Conservation (phyloP, 106 monocot genomes). For the Dendrobium officinale region DNA sequence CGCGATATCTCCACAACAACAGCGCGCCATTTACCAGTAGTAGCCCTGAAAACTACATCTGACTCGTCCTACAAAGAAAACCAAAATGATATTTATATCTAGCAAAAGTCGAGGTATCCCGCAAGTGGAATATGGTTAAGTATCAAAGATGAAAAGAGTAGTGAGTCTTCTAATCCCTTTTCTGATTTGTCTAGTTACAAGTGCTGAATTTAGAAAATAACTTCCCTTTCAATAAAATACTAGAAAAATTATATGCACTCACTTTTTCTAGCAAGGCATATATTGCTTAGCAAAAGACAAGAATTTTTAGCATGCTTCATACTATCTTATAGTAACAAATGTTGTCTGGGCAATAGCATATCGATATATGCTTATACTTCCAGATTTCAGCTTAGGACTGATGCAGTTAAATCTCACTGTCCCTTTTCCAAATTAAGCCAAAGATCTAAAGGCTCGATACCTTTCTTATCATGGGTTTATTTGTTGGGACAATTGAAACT, state of each 20-base stretch:
- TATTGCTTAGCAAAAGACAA: neutral
- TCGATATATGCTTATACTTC: neutral
- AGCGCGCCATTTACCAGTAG: slow-evolving; percentile 91
- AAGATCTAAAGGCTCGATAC: slow-evolving; percentile 22
- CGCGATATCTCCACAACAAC: slow-evolving; percentile 92
- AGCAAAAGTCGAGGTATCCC: neutral
- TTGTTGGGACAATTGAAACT: slow-evolving; percentile 87
- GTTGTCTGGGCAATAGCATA: neutral
- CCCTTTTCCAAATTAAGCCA: neutral
- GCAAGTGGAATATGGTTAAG: neutral
- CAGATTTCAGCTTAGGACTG: neutral
- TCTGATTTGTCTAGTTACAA: neutral
- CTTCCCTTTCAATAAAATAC: neutral
- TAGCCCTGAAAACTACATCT: slow-evolving; percentile 93
- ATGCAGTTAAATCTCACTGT: neutral
- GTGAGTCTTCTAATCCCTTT: neutral
- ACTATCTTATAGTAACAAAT: neutral
- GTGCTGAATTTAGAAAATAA: neutral
- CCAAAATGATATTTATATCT: neutral
- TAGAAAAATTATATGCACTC: neutral
- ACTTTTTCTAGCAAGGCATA: neutral
- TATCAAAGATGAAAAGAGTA: neutral
- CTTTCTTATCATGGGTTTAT: slow-evolving; percentile 98
- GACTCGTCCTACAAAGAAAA: slow-evolving; percentile 77
- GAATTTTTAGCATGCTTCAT: neutral